Evolutionary conservation across 1,284 basidiomycete genomes (phyloP).

Genomic region (Pseudozyma thailandica): DNA sequence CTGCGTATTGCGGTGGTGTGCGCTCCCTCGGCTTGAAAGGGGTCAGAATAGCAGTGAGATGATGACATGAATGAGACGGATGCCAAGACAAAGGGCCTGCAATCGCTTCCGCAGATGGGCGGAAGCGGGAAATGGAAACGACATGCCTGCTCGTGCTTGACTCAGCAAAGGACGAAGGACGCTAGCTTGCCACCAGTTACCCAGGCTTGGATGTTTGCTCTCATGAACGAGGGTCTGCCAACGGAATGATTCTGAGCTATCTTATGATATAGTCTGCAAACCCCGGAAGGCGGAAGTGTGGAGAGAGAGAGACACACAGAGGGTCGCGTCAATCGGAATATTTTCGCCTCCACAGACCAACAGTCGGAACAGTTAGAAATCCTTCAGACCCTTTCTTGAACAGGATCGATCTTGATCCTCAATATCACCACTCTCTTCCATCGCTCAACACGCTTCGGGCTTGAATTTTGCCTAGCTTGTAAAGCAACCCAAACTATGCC

Average conservation of each 20-base stretch:
- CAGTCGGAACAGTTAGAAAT: neutral
- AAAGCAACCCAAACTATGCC: conserved; percentile 12
- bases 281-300: conserved; percentile 1
- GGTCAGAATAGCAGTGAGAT: neutral
- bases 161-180: neutral
- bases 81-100: neutral
- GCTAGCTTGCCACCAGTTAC: no score
- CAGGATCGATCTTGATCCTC: neutral
- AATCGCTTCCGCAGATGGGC: neutral
- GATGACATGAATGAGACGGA: no score
- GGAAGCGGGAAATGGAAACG: neutral
- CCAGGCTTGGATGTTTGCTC: no score
- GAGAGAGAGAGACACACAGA: neutral
- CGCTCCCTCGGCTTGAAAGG: neutral
- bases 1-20: neutral
- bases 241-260: neutral
- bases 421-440: neutral
- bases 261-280: no score
- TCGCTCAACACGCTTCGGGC: neutral
- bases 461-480: neutral
- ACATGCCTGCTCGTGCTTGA: no score
- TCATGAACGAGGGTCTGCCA: no score
- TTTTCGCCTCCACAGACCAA: conserved; percentile 15
- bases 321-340: conserved; percentile 11
- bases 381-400: conserved; percentile 7